Conservation (phyloP, 768 basidiomycete species). For the Rhizopogon vulgaris region DNA sequence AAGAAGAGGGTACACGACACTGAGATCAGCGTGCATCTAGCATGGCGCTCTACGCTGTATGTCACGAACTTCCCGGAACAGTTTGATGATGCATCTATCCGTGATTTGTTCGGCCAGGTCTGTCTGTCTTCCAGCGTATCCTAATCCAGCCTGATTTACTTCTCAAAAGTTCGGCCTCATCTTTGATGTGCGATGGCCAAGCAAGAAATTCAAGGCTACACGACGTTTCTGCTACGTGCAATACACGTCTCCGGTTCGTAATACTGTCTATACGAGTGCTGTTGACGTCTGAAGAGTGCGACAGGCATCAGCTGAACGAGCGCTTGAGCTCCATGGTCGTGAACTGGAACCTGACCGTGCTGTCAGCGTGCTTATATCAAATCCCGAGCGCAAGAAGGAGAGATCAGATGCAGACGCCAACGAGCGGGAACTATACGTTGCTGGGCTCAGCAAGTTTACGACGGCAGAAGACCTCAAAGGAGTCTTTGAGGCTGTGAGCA, state of each 20-base stretch:
- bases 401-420: slow-evolving; percentile 86
- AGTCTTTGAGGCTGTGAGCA: slow-evolving; percentile 68
- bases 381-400: slow-evolving; percentile 84
- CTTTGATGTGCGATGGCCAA: slow-evolving; percentile 96
- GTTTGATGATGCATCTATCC: slow-evolving; percentile 69
- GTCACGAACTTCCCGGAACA: slow-evolving; percentile 93
- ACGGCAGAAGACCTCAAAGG: slow-evolving; percentile 73
- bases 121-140: slow-evolving; percentile 8
- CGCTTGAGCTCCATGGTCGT: slow-evolving; percentile 73
- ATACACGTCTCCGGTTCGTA: slow-evolving; percentile 73
- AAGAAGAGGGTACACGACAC: slow-evolving; percentile 76
- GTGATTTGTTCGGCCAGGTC: slow-evolving; percentile 76
- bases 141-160: slow-evolving; percentile 2
- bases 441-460: slow-evolving; percentile 75
- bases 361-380: slow-evolving; percentile 80
- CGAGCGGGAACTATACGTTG: slow-evolving; percentile 81
- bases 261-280: neutral
- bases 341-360: slow-evolving; percentile 65
- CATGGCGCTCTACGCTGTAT: slow-evolving; percentile 92
- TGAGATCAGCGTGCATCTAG: slow-evolving; percentile 82
- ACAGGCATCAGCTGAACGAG: slow-evolving; percentile 62
- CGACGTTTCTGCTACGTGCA: slow-evolving; percentile 95
- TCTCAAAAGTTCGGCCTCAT: slow-evolving; percentile 72
- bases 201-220: slow-evolving; percentile 90
- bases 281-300: neutral